Percentiles rank a stretch among this genome's conserved stretches.
Evolutionary conservation across 73 alveolate genomes (phyloP).

Genomic region (Paramecium biaurelia): DNA sequence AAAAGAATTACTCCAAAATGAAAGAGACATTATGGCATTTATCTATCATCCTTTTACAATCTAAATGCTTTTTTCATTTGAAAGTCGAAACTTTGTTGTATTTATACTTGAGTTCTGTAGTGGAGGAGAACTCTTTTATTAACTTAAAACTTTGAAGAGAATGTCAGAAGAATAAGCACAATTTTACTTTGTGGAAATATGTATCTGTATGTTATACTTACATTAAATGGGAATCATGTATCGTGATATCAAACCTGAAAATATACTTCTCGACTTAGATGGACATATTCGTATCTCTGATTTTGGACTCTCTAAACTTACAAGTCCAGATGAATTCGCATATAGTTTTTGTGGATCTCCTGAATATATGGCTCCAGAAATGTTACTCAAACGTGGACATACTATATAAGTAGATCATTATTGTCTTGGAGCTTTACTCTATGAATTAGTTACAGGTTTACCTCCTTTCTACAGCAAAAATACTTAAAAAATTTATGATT

Average conservation of each 20-base stretch:
- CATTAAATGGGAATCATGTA: constrained; percentile 77
- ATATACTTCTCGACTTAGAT: constrained; percentile 84
- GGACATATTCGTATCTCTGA: constrained; percentile 89
- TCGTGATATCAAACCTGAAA: constrained; percentile 93
- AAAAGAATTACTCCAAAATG: constrained; percentile 58
- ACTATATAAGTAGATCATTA: constrained; percentile 86
- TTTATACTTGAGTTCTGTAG: constrained; percentile 77
- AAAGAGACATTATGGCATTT: constrained; percentile 70
- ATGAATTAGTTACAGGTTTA: constrained; percentile 92
- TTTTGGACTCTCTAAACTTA: constrained; percentile 90
- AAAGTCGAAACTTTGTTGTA: constrained; percentile 69
- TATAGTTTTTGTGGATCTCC: constrained; percentile 94
- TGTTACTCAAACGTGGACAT: constrained; percentile 87
- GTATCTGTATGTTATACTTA: constrained; percentile 73
- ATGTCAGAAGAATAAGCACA: constrained; percentile 77
- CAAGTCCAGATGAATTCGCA: constrained; percentile 69
- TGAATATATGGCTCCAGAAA: constrained; percentile 95
- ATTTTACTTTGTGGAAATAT: constrained; percentile 77
- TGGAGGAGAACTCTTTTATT: constrained; percentile 85
- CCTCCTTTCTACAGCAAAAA: constrained; percentile 90
- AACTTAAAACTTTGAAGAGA: constrained; percentile 65
- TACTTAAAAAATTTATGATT: constrained; percentile 68
- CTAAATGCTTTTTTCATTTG: constrained; percentile 84
- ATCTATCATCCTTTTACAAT: constrained; percentile 77
- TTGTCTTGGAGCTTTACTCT: constrained; percentile 93